phyloP scores from a whole-genome alignment of 2,329 filamentous ascomycete species.

The Aspergillus ibericus region DNA sequence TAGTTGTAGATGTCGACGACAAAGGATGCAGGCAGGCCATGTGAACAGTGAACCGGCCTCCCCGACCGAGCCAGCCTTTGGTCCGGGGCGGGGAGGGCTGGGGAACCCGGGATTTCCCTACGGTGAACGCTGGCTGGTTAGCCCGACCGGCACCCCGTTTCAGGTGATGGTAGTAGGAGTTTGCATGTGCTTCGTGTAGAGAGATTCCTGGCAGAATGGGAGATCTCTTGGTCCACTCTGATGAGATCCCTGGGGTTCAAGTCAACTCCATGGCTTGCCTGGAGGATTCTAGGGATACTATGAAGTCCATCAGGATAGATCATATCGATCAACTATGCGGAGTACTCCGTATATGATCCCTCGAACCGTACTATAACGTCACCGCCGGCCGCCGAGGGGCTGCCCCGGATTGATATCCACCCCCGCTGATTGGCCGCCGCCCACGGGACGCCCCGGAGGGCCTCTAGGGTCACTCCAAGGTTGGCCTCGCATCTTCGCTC shows the following conservation, averaged over 20 bases:
- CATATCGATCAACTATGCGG: no score
- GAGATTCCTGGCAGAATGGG: no score
- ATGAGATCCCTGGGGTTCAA: no score
- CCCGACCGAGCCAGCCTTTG: constrained; percentile 5
- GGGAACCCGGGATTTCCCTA: constrained; percentile 15
- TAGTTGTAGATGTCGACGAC: constrained; percentile 4
- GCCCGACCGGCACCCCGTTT: neutral
- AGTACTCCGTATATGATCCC: neutral
- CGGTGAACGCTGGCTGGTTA: neutral
- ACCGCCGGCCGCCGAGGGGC: constrained; percentile 12
- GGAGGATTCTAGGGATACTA: no score
- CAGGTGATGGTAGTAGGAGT: neutral
- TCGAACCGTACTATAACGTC: constrained; percentile 14
- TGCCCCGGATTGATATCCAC: constrained; percentile 14
- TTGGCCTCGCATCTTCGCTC: constrained; percentile 7
- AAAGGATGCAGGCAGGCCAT: neutral
- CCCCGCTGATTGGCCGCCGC: constrained; percentile 17
- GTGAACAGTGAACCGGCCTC: neutral
- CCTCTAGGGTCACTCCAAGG: neutral
- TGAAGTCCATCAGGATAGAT: neutral
- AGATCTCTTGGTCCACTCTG: no score
- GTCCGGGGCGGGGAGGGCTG: constrained; percentile 4
- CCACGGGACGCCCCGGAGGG: constrained; percentile 21
- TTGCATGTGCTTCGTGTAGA: neutral
- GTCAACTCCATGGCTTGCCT: no score